Evolutionary conservation across 2,329 filamentous ascomycete species (phyloP), one percentile per base, ranked within the genome.

Genomic region (Fonsecaea nubica): DNA sequence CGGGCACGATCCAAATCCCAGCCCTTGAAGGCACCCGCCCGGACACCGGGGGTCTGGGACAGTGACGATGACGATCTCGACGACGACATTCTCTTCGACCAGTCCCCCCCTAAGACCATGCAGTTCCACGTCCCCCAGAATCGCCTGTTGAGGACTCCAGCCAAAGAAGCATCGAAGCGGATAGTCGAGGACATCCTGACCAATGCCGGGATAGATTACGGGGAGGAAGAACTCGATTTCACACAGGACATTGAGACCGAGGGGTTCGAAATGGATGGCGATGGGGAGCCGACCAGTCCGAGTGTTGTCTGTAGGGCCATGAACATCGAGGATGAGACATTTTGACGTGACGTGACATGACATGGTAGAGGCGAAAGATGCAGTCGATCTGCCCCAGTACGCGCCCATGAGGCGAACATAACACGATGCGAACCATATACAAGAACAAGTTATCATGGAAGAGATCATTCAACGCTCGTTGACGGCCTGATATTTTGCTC

Each of bases 21-120:
- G n/a, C 13, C 38, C 6, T 25, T 33, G 10, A 62, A 62, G 35
- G 55, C 61, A 18, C 68, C 64, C 82, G 83, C 48, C 78, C 79
- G 21, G 80, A 79, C 72, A 82, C 84, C 77, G 79, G 82, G 58
- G 30, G 71, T 80, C 18, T 95, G 92, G 89, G 90, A 93, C 61
- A 91, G 89, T 73, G 90, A 93, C 63, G 90, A 90, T 56, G 80
- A 81, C 42, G 86, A 89, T 57, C 86, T 86, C 45, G 80, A 81
- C 15, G 80, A 84, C 52, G 84, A 84, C 30, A 86, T 85, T 6
- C 77, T 80, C 25, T 78, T 86, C 56, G 92, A 89, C 5, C 90
- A 93, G 79, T 97, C 92, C 74, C 95, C 95, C 33, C 95, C 95
- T 0, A 98, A 98, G 83, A 84, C 82, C 12, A 83, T 84, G 80